phyloP scores from a whole-genome alignment of 2,329 filamentous ascomycete species.

The Rosellinia necatrix region DNA sequence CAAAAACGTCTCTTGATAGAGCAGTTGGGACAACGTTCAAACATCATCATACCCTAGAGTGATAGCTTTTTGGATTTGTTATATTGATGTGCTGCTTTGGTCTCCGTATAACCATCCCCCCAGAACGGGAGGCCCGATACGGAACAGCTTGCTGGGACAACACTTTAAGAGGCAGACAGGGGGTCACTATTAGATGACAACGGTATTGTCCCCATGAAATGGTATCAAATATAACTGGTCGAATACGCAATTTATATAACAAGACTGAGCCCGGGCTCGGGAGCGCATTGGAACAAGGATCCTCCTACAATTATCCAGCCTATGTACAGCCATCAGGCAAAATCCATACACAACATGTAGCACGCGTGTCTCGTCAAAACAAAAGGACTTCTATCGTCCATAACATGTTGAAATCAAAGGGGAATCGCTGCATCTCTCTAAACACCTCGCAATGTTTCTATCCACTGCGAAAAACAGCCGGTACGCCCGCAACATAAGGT shows the following conservation, averaged over 20 bases:
- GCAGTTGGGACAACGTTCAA: too few relatives aligned
- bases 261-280: neutral
- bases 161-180: too few relatives aligned
- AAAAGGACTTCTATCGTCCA: slow-evolving; percentile 14
- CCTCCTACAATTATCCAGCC: slow-evolving; percentile 22
- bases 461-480: slow-evolving; percentile 22
- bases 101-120: too few relatives aligned
- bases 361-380: slow-evolving; percentile 18
- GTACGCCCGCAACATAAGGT: slow-evolving; percentile 7
- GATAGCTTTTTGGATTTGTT: too few relatives aligned
- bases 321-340: slow-evolving; percentile 26
- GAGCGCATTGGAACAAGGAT: too few relatives aligned
- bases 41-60: too few relatives aligned
- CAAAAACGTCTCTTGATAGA: too few relatives aligned
- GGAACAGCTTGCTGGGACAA: too few relatives aligned
- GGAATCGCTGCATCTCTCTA: slow-evolving; percentile 25
- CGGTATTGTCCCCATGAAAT: neutral
- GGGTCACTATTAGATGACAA: too few relatives aligned
- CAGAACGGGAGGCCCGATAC: too few relatives aligned
- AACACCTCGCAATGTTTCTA: slow-evolving; percentile 27
- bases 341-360: slow-evolving; percentile 26
- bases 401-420: slow-evolving; percentile 24
- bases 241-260: slow-evolving; percentile 3
- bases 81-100: too few relatives aligned
- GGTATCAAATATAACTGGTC: slow-evolving; percentile 8